Evolutionary conservation across 1,139 yeast species (phyloP).

Genomic region (Kodamaea derodonti): DNA sequence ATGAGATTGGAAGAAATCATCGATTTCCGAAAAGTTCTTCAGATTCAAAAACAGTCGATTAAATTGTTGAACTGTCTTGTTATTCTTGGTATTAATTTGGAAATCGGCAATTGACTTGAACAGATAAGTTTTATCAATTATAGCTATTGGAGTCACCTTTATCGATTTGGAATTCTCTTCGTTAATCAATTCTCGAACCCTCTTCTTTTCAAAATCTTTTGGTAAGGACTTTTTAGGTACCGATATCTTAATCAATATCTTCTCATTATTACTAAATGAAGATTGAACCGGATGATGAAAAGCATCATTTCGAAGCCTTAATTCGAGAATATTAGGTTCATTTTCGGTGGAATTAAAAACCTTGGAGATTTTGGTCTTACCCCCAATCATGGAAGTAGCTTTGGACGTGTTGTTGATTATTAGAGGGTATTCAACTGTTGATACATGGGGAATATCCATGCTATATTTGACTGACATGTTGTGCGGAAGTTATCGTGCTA

Average conservation of each 20-base stretch:
- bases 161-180: conserved; percentile 24
- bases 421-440: conserved; percentile 79
- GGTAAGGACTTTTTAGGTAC: conserved; percentile 56
- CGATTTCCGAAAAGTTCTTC: conserved; percentile 32
- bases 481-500: no score
- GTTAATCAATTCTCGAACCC: conserved; percentile 45
- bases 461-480: conserved; percentile 43
- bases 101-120: conserved; percentile 89
- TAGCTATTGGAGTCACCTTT: conserved; percentile 57
- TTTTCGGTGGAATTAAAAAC: conserved; percentile 29
- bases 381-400: conserved; percentile 80
- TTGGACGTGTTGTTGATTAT: conserved; percentile 57
- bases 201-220: conserved; percentile 41
- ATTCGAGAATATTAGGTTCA: conserved; percentile 44
- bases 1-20: conserved; percentile 40
- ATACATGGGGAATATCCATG: conserved; percentile 70
- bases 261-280: conserved; percentile 52
- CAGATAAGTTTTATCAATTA: conserved; percentile 66
- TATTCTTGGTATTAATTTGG: conserved; percentile 64
- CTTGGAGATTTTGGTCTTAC: conserved; percentile 44
- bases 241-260: conserved; percentile 63
- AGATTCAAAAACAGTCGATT: conserved; percentile 23
- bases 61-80: conserved; percentile 40
- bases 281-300: conserved; percentile 78
- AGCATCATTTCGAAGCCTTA: conserved; percentile 63